phyloP scores from a whole-genome alignment of 768 basidiomycete species.

The Kwoniella dendrophila region DNA sequence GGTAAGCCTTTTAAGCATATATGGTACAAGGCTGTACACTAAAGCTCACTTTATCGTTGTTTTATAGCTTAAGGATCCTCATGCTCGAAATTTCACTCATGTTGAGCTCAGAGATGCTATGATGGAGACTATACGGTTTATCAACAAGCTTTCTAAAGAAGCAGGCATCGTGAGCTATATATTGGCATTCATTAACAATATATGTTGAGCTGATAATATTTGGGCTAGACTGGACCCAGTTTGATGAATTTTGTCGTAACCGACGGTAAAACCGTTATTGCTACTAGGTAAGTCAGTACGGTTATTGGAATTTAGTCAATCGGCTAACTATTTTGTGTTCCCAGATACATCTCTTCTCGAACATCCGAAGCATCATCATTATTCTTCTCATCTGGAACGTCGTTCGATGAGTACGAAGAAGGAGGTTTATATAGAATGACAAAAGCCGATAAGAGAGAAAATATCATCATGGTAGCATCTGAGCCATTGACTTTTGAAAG shows the following conservation, averaged over 20 bases:
- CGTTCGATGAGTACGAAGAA: constrained; percentile 84
- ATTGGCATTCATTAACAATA: background rate
- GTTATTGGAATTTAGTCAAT: background rate
- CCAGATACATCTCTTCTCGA: constrained; percentile 80
- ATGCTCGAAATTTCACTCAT: constrained; percentile 73
- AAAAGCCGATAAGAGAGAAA: constrained; percentile 87
- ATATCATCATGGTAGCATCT: constrained; percentile 81
- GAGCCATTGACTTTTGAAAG: constrained; percentile 97
- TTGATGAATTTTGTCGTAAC: constrained; percentile 95
- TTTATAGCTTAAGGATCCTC: constrained; percentile 73
- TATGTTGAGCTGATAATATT: background rate
- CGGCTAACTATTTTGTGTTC: background rate
- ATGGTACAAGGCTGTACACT: background rate
- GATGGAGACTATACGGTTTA: constrained; percentile 77
- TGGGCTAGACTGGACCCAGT: constrained; percentile 65
- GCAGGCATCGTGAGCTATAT: constrained; percentile 58
- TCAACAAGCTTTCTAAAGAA: constrained; percentile 76
- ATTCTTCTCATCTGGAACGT: constrained; percentile 95
- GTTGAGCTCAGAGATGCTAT: constrained; percentile 76
- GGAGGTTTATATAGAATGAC: constrained; percentile 94
- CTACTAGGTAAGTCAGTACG: constrained; percentile 63
- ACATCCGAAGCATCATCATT: constrained; percentile 90
- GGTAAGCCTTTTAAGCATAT: constrained; percentile 5
- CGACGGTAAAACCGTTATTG: constrained; percentile 90
- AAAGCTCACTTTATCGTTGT: background rate